phyloP scores from a whole-genome alignment of 2,329 filamentous ascomycete species.

The Epichloe uncinata region DNA sequence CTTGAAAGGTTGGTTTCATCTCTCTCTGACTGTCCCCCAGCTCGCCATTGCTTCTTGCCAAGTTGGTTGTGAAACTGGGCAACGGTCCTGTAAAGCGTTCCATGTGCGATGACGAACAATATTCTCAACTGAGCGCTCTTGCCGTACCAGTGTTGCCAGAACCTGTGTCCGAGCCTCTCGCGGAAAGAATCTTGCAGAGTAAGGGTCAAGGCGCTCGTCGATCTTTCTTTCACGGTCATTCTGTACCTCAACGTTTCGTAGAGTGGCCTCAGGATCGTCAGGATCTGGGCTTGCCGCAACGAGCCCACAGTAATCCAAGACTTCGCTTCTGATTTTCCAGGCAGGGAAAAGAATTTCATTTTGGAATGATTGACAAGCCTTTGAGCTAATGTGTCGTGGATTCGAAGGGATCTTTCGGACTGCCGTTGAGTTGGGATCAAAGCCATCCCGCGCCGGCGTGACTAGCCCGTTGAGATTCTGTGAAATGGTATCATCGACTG shows the following conservation, averaged over 20 bases:
- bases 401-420: conserved; percentile 40
- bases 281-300: conserved; percentile 83
- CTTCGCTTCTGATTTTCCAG: conserved; percentile 72
- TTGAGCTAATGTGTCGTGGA: conserved; percentile 41
- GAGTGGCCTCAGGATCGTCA: conserved; percentile 63
- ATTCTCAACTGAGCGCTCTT: conserved; percentile 62
- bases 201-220: conserved; percentile 84
- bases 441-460: conserved; percentile 57
- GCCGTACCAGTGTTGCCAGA: conserved; percentile 58
- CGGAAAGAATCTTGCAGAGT: conserved; percentile 71
- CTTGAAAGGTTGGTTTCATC: not conserved
- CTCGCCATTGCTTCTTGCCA: conserved; percentile 53
- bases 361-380: conserved; percentile 60
- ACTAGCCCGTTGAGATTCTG: conserved; percentile 86
- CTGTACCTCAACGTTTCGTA: conserved; percentile 57
- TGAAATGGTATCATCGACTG: conserved; percentile 85
- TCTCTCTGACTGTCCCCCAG: conserved; percentile 26
- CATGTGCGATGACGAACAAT: conserved; percentile 76
- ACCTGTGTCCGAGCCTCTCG: conserved; percentile 68
- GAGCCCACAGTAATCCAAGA: conserved; percentile 77
- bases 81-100: conserved; percentile 64
- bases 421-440: conserved; percentile 68
- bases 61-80: conserved; percentile 41
- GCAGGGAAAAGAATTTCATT: conserved; percentile 70
- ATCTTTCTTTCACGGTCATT: conserved; percentile 61